Evolutionary conservation across 805 yeast genomes (phyloP).

Genomic region (Candida quercuum): DNA sequence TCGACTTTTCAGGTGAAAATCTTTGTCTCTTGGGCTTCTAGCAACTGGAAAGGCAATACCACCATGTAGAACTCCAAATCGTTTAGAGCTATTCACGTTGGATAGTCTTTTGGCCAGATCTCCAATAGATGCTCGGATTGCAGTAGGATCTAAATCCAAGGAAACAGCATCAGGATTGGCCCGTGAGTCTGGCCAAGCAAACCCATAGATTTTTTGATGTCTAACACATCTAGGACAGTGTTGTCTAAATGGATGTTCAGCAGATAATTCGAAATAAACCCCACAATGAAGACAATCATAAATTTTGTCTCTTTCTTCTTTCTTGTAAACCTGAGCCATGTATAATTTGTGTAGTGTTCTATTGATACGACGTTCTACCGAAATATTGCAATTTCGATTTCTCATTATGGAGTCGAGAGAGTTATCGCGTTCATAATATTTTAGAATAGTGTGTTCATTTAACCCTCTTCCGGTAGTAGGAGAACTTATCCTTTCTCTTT

Average conservation of each 20-base stretch:
- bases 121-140: conserved; percentile 6
- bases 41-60: conserved; percentile 4
- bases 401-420: conserved; percentile 12
- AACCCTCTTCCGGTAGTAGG: not conserved
- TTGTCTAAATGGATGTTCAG: conserved; percentile 2
- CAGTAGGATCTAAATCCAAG: conserved; percentile 2
- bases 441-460: conserved; percentile 1
- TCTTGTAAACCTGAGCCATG: conserved; percentile 10
- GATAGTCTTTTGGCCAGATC: conserved; percentile 1
- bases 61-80: too few species aligned
- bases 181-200: conserved; percentile 24
- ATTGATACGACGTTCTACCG: conserved; percentile 10
- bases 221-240: conserved; percentile 25
- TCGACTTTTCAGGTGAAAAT: not conserved
- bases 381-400: not conserved
- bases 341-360: conserved; percentile 21
- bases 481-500: conserved; percentile 1
- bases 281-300: conserved; percentile 28
- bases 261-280: conserved; percentile 16
- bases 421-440: conserved; percentile 5
- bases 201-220: conserved; percentile 20
- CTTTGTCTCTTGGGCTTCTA: conserved; percentile 1
- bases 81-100: not conserved
- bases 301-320: conserved; percentile 4
- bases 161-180: not conserved